phyloP scores from a whole-genome alignment of 495 filamentous ascomycete species.

The Acidiella bohemica region DNA sequence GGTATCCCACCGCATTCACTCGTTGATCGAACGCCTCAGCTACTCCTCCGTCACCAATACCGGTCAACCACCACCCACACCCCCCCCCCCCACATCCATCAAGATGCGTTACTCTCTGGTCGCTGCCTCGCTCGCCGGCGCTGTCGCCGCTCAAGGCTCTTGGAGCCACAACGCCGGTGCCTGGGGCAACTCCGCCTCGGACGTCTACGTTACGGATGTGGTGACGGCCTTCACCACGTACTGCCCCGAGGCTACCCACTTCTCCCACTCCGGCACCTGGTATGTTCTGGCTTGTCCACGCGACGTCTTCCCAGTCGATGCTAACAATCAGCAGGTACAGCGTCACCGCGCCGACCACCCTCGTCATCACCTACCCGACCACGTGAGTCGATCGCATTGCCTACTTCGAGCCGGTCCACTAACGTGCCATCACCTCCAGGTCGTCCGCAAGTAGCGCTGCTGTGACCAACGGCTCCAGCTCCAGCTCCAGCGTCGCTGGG shows the following conservation, averaged over 20 bases:
- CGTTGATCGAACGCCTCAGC: constrained; percentile 18
- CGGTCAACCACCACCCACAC: constrained; percentile 20
- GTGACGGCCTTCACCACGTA: constrained; percentile 71
- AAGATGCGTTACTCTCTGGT: constrained; percentile 77
- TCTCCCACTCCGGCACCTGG: constrained; percentile 46
- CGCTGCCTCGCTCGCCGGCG: constrained; percentile 43
- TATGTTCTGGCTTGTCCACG: not conserved
- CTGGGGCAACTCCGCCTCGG: constrained; percentile 28
- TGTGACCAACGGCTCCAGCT: no score
- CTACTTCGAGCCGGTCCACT: no score
- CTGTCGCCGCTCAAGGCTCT: constrained; percentile 24
- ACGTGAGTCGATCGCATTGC: not conserved
- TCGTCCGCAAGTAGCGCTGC: no score
- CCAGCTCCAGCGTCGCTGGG: constrained; percentile 71
- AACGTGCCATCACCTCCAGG: no score
- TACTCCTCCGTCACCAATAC: no score
- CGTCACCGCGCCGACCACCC: no score
- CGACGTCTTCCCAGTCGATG: no score
- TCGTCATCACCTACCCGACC: no score
- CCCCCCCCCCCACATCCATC: constrained; percentile 27
- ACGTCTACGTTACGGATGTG: constrained; percentile 55
- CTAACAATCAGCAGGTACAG: no score
- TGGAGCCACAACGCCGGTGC: not conserved
- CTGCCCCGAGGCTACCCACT: constrained; percentile 64
- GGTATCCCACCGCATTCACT: constrained; percentile 29